These are phyloP conservation scores for Penstemon newberryi DNA, from an alignment of 257 asterid species.

Conservation along the genomic window DNA sequence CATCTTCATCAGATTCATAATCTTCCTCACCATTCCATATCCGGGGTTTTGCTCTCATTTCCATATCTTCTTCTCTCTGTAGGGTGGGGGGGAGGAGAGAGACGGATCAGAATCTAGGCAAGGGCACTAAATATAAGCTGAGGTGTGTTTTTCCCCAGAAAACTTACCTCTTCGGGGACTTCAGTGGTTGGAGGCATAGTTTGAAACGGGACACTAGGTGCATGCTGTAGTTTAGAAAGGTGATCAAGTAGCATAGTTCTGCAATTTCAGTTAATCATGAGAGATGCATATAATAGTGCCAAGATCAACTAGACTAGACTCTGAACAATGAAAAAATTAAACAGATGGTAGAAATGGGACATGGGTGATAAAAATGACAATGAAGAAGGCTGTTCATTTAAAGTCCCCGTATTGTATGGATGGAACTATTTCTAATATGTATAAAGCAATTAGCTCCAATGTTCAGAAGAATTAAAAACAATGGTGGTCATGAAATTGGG, in stretches of 20 bases:
- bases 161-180: conserved; percentile 76
- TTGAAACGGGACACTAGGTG: conserved; percentile 83
- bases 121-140: conserved; percentile 4
- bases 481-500: not conserved
- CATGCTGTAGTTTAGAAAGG: conserved; percentile 68
- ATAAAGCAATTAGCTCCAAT: not conserved
- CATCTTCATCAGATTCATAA: conserved; percentile 74
- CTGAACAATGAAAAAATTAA: not conserved
- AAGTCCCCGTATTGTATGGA: not conserved
- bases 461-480: not conserved
- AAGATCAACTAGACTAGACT: not conserved
- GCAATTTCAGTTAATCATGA: conserved; percentile 36
- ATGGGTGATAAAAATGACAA: not conserved
- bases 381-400: not conserved
- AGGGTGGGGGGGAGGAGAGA: conserved; percentile 13
- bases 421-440: not conserved
- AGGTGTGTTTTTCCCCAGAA: conserved; percentile 9
- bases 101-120: conserved; percentile 25
- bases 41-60: conserved; percentile 73
- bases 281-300: not conserved
- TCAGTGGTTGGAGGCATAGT: conserved; percentile 58
- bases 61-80: conserved; percentile 80
- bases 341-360: not conserved
- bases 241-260: conserved; percentile 79
- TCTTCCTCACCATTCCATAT: conserved; percentile 80